Evolutionary conservation across 768 basidiomycete genomes (phyloP), one percentile per base, ranked within the genome.

Genomic region (Panus rudis): DNA sequence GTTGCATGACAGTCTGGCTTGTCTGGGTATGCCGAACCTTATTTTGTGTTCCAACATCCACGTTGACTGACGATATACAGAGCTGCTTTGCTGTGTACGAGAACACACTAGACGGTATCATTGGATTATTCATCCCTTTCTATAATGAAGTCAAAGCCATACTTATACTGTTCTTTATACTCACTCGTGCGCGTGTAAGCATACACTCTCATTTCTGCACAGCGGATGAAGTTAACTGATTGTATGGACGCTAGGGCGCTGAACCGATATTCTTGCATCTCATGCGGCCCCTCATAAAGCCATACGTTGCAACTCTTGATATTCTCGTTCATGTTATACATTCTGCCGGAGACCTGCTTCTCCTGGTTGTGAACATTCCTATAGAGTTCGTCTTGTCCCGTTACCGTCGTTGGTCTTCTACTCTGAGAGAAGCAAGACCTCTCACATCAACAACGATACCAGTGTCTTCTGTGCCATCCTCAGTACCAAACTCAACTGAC

Each of bases 211-310:
- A 13, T 27, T 31, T 47, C 14, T 37, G 34, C 21, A 30, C 37
- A 40, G 20, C 43, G n/a, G n/a, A n/a, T n/a, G n/a, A 39, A 37
- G 16, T 43, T 24, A 16, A 26, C 35, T 6, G 28, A 10, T 22
- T 19, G 3, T 39, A 21, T 17, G 21, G 16, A 8, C 13, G 42
- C 6, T 52, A 92, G 89, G 87, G 86, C 21, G 85, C 90, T 22
- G 90, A 92, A 62, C 90, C 89, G 6, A 74, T 92, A 34, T 88
- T 78, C 53, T 69, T 92, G 16, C 84, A 92, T 59, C 61, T 90
- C 43, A 72, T 92, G 10, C 84, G 89, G 16, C 89, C 90, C 13
- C 55, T 84, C 24, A 59, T 91, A 53, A 84, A 80, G 55, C 89
- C 89, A 5, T 86, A 92, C 53, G 72, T 75, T 12, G 52, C 67